Evolutionary conservation across 164 flowering plant genomes (phyloP), one percentile per base, ranked within the genome.

Genomic region (Aristolochia californica): DNA sequence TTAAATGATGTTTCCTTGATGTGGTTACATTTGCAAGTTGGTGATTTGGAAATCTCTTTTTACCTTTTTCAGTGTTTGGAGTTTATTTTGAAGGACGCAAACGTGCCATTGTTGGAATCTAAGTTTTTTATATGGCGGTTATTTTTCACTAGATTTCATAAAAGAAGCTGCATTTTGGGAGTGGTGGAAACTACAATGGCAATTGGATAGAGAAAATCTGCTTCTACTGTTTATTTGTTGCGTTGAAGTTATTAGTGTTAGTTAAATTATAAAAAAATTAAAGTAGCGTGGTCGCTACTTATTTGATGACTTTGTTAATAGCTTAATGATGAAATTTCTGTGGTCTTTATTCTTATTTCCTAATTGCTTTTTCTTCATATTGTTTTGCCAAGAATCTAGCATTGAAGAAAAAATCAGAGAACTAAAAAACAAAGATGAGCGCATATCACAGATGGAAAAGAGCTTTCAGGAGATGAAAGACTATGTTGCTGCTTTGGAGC

Each of bases 381-480:
- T 55, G 27, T 38, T 34, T 43, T 17, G 38, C 67, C 68, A 62
- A 89, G 97, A 80, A 66, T 74, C 77, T 16, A 64, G 59, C 24
- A 48, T 87, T 58, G 78, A 72, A 53, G 88, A 75, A 62, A 87
- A 73, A 60, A 65, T 62, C n/a, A 48, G 40, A 55, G 83, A 84
- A 53, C 22, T 82, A 65, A 82, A 80, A 56, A 65, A 58, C 49
- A 87, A 87, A 70, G 90, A 80, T 67, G 90, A 78, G 65, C 57
- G 63, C 23, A 72, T 89, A 34, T 57, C 66, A 22, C 66, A 70
- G 70, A 73, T 80, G 77, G 90, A 83, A 63, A 81, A 74, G 49
- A 63, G 55, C 44, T 65, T 89, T 64, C 63, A 72, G 54, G 84
- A 79, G 62, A 89, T 79, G 58, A 70, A 80, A 2, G 72, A 80